A percentile compares a stretch with the other conserved stretches of the same genome.
Conservation (phyloP, 352 stramenopile species). For the Pythium phragmiticola region DNA sequence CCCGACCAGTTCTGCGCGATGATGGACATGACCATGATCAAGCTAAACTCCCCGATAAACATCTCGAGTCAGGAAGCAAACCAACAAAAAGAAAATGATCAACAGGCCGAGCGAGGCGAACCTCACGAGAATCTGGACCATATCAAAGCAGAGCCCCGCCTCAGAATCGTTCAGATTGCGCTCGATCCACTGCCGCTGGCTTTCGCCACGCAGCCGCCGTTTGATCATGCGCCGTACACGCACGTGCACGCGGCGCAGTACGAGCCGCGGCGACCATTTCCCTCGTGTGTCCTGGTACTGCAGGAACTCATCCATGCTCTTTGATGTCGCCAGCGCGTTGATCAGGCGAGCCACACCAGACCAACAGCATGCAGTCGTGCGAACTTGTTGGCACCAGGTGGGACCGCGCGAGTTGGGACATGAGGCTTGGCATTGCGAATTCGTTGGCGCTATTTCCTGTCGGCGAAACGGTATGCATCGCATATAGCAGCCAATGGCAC, state of each 20-base stretch:
- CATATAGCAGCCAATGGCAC: neutral
- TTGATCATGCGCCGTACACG: constrained; percentile 45
- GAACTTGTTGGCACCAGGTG: neutral
- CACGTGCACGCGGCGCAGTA: constrained; percentile 4
- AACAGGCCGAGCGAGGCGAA: constrained; percentile 13
- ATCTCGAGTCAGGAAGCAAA: neutral
- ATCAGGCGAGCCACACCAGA: neutral
- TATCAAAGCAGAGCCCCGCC: constrained; percentile 48
- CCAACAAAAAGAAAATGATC: neutral
- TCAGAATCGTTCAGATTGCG: constrained; percentile 70
- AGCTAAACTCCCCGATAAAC: constrained; percentile 18
- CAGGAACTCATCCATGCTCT: constrained; percentile 28
- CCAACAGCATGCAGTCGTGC: neutral
- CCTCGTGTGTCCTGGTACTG: constrained; percentile 18
- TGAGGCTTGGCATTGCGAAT: neutral
- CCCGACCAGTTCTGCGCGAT: constrained; percentile 63
- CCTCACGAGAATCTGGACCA: constrained; percentile 54
- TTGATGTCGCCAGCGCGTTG: constrained; percentile 1
- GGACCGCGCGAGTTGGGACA: neutral
- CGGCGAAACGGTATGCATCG: neutral
- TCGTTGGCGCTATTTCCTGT: neutral
- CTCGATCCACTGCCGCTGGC: constrained; percentile 67
- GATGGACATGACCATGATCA: constrained; percentile 56
- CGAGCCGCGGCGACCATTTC: constrained; percentile 8
- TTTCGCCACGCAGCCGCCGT: constrained; percentile 62